A percentile compares a stretch with the other conserved stretches of the same genome.
Conservation (phyloP, 2,329 filamentous ascomycete species). For the Fusarium newnesense region DNA sequence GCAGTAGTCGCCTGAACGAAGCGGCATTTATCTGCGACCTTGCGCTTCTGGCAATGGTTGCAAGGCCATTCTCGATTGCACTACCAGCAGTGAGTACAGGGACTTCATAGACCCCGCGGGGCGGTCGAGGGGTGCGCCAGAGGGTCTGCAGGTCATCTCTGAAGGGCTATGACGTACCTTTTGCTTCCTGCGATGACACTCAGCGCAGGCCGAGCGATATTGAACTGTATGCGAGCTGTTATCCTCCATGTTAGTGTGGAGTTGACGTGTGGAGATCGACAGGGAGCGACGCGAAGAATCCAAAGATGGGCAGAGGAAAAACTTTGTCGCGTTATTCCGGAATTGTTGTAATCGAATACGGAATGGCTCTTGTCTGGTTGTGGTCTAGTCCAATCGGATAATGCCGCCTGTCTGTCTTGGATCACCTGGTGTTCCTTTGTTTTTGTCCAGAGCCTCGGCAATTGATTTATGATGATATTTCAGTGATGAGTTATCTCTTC, state of each 20-base stretch:
- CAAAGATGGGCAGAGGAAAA: conserved; percentile 29
- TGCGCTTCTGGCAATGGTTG: conserved; percentile 53
- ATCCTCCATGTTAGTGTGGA: conserved; percentile 48
- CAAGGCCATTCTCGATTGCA: conserved; percentile 54
- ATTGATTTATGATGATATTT: neutral
- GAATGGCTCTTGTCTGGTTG: neutral
- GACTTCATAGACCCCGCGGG: conserved; percentile 44
- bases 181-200: conserved; percentile 55
- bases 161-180: conserved; percentile 43
- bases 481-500: no score
- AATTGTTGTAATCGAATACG: neutral
- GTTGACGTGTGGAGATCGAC: conserved; percentile 39
- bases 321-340: conserved; percentile 31
- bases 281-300: conserved; percentile 32
- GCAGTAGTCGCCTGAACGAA: conserved; percentile 43
- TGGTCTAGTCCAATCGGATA: conserved; percentile 7
- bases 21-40: conserved; percentile 49
- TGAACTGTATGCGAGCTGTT: conserved; percentile 54
- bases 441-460: neutral
- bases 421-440: neutral
- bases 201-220: conserved; percentile 54
- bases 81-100: conserved; percentile 46
- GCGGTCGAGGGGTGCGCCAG: neutral
- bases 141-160: neutral
- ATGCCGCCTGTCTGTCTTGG: conserved; percentile 7